Evolutionary conservation across 495 filamentous ascomycete species (phyloP).

Genomic region (Tricharina praecox): DNA sequence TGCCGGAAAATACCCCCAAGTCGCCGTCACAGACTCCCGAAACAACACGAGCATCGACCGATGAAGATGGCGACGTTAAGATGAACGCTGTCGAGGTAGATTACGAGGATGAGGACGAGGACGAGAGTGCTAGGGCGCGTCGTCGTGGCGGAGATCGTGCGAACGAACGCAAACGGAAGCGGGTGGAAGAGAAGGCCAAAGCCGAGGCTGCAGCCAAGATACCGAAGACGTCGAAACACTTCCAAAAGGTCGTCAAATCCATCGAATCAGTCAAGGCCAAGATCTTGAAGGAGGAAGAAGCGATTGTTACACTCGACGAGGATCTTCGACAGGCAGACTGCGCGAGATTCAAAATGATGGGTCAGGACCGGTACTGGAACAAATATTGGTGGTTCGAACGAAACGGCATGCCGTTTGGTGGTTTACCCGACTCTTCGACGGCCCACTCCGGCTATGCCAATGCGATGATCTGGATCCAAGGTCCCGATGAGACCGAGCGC

Average conservation of each 20-base stretch:
- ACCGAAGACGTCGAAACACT: slow-evolving; percentile 68
- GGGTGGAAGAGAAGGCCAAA: slow-evolving; percentile 60
- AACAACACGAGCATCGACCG: slow-evolving; percentile 20
- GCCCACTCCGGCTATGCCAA: slow-evolving; percentile 78
- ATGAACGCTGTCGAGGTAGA: slow-evolving; percentile 48
- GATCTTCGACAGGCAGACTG: slow-evolving; percentile 88
- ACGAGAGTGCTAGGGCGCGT: slow-evolving; percentile 43
- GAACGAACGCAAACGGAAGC: slow-evolving; percentile 67
- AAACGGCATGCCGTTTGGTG: slow-evolving; percentile 92
- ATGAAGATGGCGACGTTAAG: slow-evolving; percentile 44
- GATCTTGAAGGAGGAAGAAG: slow-evolving; percentile 62
- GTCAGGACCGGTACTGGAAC: slow-evolving; percentile 92
- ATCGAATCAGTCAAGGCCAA: slow-evolving; percentile 69
- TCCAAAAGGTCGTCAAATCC: slow-evolving; percentile 68
- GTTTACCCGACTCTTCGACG: slow-evolving; percentile 74
- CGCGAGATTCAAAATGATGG: slow-evolving; percentile 70
- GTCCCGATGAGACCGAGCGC: slow-evolving; percentile 76
- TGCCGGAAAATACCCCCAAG: slow-evolving; percentile 55
- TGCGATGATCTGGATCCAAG: slow-evolving; percentile 88
- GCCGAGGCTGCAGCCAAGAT: slow-evolving; percentile 66
- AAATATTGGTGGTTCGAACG: slow-evolving; percentile 98
- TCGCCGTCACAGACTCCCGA: slow-evolving; percentile 43
- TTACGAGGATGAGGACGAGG: slow-evolving; percentile 49
- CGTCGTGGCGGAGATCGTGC: slow-evolving; percentile 63
- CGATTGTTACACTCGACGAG: slow-evolving; percentile 70